Evolutionary conservation across 306 rosid genomes (phyloP).

Genomic region (Malus sylvestris): DNA sequence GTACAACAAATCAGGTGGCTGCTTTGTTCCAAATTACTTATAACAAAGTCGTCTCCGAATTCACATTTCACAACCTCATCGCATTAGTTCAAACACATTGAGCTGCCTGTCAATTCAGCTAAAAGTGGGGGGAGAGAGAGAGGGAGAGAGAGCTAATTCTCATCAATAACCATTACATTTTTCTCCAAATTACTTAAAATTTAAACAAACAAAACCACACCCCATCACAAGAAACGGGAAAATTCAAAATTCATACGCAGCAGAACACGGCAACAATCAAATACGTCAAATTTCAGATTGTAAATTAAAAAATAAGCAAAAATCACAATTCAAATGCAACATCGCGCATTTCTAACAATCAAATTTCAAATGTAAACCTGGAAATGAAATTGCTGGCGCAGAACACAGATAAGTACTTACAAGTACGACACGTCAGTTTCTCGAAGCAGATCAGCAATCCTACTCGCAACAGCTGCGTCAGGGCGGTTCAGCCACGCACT

Average conservation of each 20-base stretch:
- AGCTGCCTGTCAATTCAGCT: not conserved
- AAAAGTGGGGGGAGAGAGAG: not conserved
- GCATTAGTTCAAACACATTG: not conserved
- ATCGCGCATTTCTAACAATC: constrained; percentile 12
- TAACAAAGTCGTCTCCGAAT: constrained; percentile 1
- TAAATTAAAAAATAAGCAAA: not conserved
- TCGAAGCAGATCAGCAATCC: constrained; percentile 82
- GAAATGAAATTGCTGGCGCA: not conserved
- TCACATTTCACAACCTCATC: not conserved
- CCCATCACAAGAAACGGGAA: not conserved
- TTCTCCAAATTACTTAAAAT: not conserved
- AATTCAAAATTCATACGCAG: not conserved
- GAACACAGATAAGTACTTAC: constrained; percentile 34
- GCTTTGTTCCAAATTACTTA: not conserved
- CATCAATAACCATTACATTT: not conserved
- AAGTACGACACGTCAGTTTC: constrained; percentile 82
- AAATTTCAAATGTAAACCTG: constrained; percentile 10
- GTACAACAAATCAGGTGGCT: not conserved
- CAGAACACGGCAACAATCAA: not conserved
- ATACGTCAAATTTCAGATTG: not conserved
- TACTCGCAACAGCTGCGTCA: constrained; percentile 53
- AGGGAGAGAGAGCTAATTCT: not conserved
- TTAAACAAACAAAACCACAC: not conserved
- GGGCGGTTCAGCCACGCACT: constrained; percentile 29
- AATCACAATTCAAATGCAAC: not conserved